Evolutionary conservation across 2,329 filamentous ascomycete species (phyloP).

Genomic region (Clonostachys sp.): DNA sequence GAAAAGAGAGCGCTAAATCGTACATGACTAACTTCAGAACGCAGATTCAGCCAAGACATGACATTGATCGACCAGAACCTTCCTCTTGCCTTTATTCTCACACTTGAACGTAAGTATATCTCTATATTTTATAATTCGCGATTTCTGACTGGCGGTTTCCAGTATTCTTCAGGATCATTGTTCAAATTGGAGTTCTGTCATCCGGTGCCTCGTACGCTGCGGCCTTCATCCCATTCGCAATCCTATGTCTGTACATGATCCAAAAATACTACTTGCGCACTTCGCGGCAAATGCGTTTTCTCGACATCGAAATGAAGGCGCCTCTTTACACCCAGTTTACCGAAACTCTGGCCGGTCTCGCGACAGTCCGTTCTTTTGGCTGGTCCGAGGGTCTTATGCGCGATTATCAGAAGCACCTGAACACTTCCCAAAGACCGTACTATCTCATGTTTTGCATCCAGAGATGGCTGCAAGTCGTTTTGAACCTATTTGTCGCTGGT

Average conservation of each 20-base stretch:
- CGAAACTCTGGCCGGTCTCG: slow-evolving; percentile 19
- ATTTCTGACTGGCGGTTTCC: slow-evolving; percentile 11
- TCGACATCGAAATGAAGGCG: slow-evolving; percentile 48
- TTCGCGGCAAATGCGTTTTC: slow-evolving; percentile 46
- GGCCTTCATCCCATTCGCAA: slow-evolving; percentile 31
- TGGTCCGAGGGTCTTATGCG: slow-evolving; percentile 21
- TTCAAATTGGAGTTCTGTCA: slow-evolving; percentile 4
- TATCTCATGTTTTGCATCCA: slow-evolving; percentile 37
- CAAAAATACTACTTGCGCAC: slow-evolving; percentile 32
- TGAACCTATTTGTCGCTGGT: slow-evolving; percentile 28
- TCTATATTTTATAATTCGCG: background rate
- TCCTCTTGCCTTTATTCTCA: slow-evolving; percentile 20
- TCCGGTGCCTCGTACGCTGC: slow-evolving; percentile 22
- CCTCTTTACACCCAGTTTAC: slow-evolving; percentile 33
- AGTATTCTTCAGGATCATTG: slow-evolving; percentile 17
- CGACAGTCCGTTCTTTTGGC: slow-evolving; percentile 14
- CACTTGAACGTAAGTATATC: background rate
- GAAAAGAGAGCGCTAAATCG: background rate
- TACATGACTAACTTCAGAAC: slow-evolving; percentile 11
- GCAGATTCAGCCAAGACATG: slow-evolving; percentile 36
- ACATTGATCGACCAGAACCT: slow-evolving; percentile 33
- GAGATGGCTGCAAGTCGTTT: slow-evolving; percentile 35
- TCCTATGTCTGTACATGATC: slow-evolving; percentile 7
- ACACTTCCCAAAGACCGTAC: slow-evolving; percentile 5
- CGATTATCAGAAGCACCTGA: slow-evolving; percentile 36